Conservation (phyloP, 306 rosid species). For the Cicer chorassanicum region DNA sequence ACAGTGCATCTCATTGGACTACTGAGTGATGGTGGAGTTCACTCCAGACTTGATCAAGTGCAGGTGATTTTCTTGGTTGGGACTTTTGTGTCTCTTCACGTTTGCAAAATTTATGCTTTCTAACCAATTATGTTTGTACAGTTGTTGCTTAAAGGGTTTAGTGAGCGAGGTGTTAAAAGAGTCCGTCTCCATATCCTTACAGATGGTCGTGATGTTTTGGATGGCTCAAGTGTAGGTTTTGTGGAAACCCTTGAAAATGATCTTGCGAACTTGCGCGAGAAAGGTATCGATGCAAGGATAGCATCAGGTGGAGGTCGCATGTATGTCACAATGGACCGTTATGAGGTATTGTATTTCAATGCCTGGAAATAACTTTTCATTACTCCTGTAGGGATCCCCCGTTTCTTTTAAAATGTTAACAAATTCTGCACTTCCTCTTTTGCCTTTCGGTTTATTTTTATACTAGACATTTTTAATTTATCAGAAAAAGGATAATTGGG, state of each 20-base stretch:
- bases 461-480: neutral
- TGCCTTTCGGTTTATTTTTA: neutral
- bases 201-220: conserved; percentile 98
- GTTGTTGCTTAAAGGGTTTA: conserved; percentile 89
- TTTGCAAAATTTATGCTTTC: neutral
- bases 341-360: conserved; percentile 60
- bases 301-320: conserved; percentile 99
- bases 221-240: conserved; percentile 90
- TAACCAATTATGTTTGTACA: conserved; percentile 44
- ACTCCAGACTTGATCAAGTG: conserved; percentile 84
- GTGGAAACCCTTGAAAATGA: conserved; percentile 84
- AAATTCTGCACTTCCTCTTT: neutral
- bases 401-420: neutral
- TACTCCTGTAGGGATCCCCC: neutral
- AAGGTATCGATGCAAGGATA: conserved; percentile 82
- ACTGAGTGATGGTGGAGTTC: conserved; percentile 93
- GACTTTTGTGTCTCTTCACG: neutral
- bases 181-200: conserved; percentile 91
- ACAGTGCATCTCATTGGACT: conserved; percentile 95
- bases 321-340: conserved; percentile 98
- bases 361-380: too few species aligned
- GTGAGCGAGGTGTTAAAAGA: conserved; percentile 80
- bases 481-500: neutral
- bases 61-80: conserved; percentile 44
- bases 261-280: conserved; percentile 72